These are phyloP conservation scores for Metarhizium robertsii DNA, from an alignment of 2,329 filamentous ascomycete species.

Conservation along the genomic window DNA sequence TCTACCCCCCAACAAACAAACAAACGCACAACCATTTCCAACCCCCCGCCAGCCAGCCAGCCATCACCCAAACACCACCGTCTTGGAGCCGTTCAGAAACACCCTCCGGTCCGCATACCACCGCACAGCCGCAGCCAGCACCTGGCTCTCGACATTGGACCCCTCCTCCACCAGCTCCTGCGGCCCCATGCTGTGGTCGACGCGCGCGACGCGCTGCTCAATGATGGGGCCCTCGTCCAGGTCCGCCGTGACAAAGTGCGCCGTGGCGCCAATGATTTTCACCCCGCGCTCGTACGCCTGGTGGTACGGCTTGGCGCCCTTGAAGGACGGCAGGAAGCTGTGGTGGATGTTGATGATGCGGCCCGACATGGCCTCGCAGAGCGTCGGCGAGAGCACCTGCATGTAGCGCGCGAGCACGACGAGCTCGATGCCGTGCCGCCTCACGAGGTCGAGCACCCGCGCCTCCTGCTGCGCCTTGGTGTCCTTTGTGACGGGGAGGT, in stretches of 20 bases:
- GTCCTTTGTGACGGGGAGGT: slow-evolving; percentile 70
- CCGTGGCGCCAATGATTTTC: slow-evolving; percentile 81
- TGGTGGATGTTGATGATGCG: slow-evolving; percentile 92
- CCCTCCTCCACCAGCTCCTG: slow-evolving; percentile 72
- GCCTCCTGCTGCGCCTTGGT: slow-evolving; percentile 68
- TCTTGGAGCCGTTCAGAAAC: slow-evolving; percentile 71
- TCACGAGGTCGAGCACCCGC: slow-evolving; percentile 61
- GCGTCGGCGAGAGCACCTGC: slow-evolving; percentile 68
- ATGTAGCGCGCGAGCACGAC: slow-evolving; percentile 79
- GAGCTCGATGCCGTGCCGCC: slow-evolving; percentile 62
- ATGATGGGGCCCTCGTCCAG: slow-evolving; percentile 83
- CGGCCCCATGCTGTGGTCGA: slow-evolving; percentile 67
- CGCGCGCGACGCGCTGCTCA: slow-evolving; percentile 69
- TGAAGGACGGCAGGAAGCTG: slow-evolving; percentile 78
- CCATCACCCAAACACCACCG: slow-evolving; percentile 56
- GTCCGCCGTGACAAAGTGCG: slow-evolving; percentile 79
- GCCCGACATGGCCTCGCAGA: slow-evolving; percentile 72
- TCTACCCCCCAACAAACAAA: no score
- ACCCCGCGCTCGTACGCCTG: slow-evolving; percentile 80
- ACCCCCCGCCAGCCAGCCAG: not conserved
- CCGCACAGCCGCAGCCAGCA: slow-evolving; percentile 71
- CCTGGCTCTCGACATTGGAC: slow-evolving; percentile 76
- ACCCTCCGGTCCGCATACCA: slow-evolving; percentile 74
- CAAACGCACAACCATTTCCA: not conserved
- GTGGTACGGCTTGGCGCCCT: slow-evolving; percentile 81